Conservation (phyloP, 768 basidiomycete species). For the Mycena latifolia region DNA sequence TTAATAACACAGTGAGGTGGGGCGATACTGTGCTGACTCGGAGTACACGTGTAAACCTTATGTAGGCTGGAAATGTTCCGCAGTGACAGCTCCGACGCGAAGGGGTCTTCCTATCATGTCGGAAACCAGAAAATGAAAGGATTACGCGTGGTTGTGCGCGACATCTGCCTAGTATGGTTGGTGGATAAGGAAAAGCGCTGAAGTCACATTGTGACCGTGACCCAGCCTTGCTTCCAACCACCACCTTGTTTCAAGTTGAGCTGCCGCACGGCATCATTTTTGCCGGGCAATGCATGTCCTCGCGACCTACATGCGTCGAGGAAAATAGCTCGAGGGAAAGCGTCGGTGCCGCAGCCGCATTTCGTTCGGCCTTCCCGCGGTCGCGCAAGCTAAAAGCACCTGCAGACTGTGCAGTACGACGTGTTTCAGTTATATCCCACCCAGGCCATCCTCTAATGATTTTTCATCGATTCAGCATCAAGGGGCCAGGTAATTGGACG, state of each 20-base stretch:
- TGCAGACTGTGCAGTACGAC: conserved; percentile 6
- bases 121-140: conserved; percentile 18
- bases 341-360: conserved; percentile 25
- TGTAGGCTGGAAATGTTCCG: conserved; percentile 6
- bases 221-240: conserved; percentile 6
- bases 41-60: conserved; percentile 29
- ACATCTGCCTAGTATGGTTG: no score
- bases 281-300: conserved; percentile 7
- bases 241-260: conserved; percentile 12
- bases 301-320: conserved; percentile 22
- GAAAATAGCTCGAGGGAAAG: conserved; percentile 2
- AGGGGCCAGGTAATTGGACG: conserved; percentile 9
- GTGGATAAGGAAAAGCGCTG: no score
- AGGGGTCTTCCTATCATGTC: conserved; percentile 10
- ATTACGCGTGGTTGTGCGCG: neutral
- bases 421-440: conserved; percentile 6
- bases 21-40: conserved; percentile 27
- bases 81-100: conserved; percentile 13
- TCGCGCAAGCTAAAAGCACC: conserved; percentile 32
- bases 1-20: conserved; percentile 28
- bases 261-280: conserved; percentile 1
- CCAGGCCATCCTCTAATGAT: conserved; percentile 22
- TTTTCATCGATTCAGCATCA: conserved; percentile 22
- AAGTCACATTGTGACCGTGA: no score
- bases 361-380: neutral